phyloP scores from a whole-genome alignment of 2,329 filamentous ascomycete species.

The Cercospora janseana region DNA sequence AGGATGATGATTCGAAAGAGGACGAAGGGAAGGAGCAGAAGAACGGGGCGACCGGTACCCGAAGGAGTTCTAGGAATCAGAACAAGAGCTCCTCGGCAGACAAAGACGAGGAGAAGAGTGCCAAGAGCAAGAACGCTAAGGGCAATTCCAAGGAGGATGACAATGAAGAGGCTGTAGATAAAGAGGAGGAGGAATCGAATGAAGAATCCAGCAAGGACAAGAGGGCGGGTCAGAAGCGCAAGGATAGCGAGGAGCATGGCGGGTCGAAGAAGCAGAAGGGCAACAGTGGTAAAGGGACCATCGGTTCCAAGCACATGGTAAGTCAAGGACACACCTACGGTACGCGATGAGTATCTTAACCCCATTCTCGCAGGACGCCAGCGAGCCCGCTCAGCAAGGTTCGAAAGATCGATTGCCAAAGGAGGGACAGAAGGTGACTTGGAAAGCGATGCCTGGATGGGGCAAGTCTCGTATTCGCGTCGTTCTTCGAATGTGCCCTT shows the following conservation, averaged over 20 bases:
- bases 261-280: slow-evolving; percentile 40
- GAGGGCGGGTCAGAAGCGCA: slow-evolving; percentile 26
- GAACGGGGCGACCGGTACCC: slow-evolving; percentile 31
- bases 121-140: not conserved
- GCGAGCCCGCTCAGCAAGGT: slow-evolving; percentile 16
- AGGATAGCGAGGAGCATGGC: slow-evolving; percentile 18
- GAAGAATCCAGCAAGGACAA: slow-evolving; percentile 3
- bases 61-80: slow-evolving; percentile 33
- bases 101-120: not conserved
- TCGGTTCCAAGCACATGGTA: slow-evolving; percentile 36
- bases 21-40: slow-evolving; percentile 14
- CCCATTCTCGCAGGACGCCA: not conserved
- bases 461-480: too few species aligned
- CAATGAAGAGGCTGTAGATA: slow-evolving; percentile 30
- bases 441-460: slow-evolving; percentile 43
- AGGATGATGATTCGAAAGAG: slow-evolving; percentile 32
- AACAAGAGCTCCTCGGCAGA: slow-evolving; percentile 18
- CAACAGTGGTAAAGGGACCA: slow-evolving; percentile 25
- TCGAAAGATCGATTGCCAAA: slow-evolving; percentile 41
- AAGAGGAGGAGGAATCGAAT: slow-evolving; percentile 13
- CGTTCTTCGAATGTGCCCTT: too few species aligned
- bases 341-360: not conserved
- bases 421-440: slow-evolving; percentile 44
- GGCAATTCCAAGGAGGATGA: slow-evolving; percentile 13
- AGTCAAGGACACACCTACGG: not conserved